phyloP scores from a whole-genome alignment of 352 stramenopile species.

The Pythium volutum region DNA sequence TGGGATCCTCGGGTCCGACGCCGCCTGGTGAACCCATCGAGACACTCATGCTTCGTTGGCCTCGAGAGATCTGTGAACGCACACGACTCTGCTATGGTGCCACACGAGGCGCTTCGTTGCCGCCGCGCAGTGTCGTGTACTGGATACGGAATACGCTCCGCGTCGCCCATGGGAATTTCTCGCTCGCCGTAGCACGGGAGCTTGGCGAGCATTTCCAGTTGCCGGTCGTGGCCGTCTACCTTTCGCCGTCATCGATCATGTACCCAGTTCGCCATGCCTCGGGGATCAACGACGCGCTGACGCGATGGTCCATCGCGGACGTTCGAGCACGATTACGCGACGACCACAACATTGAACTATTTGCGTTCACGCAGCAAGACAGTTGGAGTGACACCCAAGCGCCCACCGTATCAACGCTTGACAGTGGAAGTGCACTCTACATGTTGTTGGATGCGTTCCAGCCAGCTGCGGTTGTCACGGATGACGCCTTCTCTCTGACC shows the following conservation, averaged over 20 bases:
- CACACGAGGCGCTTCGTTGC: not conserved
- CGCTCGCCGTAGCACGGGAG: constrained; percentile 43
- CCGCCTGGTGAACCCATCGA: constrained; percentile 2
- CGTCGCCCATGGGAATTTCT: constrained; percentile 62
- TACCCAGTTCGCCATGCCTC: constrained; percentile 54
- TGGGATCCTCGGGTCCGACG: not conserved
- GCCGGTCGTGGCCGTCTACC: constrained; percentile 42
- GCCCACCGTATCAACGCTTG: not conserved
- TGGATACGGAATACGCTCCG: constrained; percentile 66
- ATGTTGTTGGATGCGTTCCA: constrained; percentile 13
- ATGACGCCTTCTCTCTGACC: constrained; percentile 23
- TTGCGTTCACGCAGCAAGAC: constrained; percentile 35
- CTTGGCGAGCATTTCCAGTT: constrained; percentile 40
- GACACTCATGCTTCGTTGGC: constrained; percentile 46
- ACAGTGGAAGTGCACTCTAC: constrained; percentile 15
- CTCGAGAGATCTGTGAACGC: constrained; percentile 41
- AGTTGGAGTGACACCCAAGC: constrained; percentile 29
- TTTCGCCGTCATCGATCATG: constrained; percentile 45
- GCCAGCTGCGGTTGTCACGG: constrained; percentile 16
- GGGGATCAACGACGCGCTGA: constrained; percentile 54
- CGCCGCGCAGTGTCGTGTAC: constrained; percentile 49
- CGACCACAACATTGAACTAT: constrained; percentile 39
- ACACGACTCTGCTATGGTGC: constrained; percentile 36
- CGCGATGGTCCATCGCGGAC: constrained; percentile 46
- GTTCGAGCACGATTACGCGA: constrained; percentile 41